phyloP scores from a whole-genome alignment of 1,139 yeast species.

The Arxiozyma slooffiae region DNA sequence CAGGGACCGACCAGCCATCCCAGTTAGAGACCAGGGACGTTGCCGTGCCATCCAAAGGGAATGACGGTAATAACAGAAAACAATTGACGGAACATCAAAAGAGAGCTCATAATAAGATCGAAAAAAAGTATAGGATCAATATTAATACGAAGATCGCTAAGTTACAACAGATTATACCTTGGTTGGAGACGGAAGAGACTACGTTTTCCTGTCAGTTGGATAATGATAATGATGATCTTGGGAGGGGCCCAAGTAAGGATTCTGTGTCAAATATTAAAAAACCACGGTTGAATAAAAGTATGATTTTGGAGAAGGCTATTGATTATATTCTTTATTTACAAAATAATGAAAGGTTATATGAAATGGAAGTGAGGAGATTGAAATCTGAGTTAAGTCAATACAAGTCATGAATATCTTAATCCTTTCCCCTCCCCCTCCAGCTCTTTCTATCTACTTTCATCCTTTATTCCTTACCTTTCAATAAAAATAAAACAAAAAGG shows the following conservation, averaged over 20 bases:
- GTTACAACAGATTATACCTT: slow-evolving; percentile 46
- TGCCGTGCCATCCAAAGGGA: background rate
- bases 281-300: slow-evolving; percentile 48
- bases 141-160: slow-evolving; percentile 65
- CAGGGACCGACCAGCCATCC: slow-evolving; percentile 3
- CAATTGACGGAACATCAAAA: slow-evolving; percentile 53
- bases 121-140: slow-evolving; percentile 60
- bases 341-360: slow-evolving; percentile 34
- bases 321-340: slow-evolving; percentile 46
- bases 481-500: background rate
- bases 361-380: slow-evolving; percentile 29
- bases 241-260: slow-evolving; percentile 39
- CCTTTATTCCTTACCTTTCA: background rate
- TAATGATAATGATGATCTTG: too few species aligned
- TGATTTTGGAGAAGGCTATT: slow-evolving; percentile 58
- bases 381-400: slow-evolving; percentile 44
- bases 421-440: background rate
- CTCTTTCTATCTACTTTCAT: background rate
- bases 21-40: background rate
- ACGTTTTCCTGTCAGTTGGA: slow-evolving; percentile 33
- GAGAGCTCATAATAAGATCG: slow-evolving; percentile 63
- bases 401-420: background rate
- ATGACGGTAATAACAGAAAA: slow-evolving; percentile 32
- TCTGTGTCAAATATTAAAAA: slow-evolving; percentile 12
- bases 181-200: slow-evolving; percentile 46